These are phyloP conservation scores for Erodium trifolium DNA, from an alignment of 441 rosid species.

Conservation along the genomic window DNA sequence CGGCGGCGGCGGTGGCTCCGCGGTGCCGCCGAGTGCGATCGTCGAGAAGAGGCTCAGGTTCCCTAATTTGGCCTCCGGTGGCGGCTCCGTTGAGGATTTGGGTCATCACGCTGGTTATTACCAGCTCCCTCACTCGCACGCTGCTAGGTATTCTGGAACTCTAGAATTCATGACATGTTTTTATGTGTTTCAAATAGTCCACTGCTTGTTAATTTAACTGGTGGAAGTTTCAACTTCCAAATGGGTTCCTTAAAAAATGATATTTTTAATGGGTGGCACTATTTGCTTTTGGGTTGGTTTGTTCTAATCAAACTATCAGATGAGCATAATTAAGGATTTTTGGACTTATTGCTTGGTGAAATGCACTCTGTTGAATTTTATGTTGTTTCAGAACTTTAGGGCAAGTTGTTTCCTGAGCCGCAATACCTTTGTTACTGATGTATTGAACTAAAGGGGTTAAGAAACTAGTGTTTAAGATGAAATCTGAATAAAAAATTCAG, in stretches of 20 bases:
- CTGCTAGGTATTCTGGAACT: constrained; percentile 44
- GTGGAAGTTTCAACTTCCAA: neutral
- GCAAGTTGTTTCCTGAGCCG: neutral
- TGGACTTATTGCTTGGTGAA: neutral
- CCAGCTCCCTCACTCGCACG: constrained; percentile 64
- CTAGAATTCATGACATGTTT: neutral
- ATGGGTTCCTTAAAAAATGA: neutral
- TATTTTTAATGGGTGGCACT: too few species aligned
- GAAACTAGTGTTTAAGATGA: neutral
- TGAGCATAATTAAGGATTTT: neutral
- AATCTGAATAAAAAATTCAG: neutral
- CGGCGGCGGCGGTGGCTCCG: constrained; percentile 21
- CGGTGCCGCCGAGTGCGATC: constrained; percentile 23
- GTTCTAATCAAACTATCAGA: neutral
- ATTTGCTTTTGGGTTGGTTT: neutral
- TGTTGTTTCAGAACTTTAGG: neutral
- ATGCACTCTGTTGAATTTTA: neutral
- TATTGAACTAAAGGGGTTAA: neutral
- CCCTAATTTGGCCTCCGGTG: constrained; percentile 37
- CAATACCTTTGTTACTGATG: too few species aligned
- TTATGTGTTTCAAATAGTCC: neutral
- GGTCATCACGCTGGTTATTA: constrained; percentile 97
- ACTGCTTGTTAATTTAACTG: neutral
- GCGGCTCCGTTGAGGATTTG: constrained; percentile 49
- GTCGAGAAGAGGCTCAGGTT: constrained; percentile 64